Evolutionary conservation across 169 alveolate species (phyloP).

Genomic region (Plasmodium ovale): DNA sequence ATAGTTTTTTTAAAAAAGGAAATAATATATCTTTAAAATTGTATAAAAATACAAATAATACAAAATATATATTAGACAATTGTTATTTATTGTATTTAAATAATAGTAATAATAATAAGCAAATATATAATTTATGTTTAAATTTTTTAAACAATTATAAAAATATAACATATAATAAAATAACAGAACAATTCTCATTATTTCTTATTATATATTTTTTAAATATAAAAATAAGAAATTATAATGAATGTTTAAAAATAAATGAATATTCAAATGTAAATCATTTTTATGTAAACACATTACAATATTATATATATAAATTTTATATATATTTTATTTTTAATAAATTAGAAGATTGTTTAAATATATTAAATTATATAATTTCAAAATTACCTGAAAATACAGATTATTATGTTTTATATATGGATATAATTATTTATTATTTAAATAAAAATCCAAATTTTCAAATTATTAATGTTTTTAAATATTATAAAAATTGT

Average conservation of each 20-base stretch:
- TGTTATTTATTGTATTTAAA: slow-evolving; percentile 39
- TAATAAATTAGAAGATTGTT: background rate
- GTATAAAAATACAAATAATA: slow-evolving; percentile 32
- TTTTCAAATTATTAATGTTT: background rate
- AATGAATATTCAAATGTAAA: slow-evolving; percentile 39
- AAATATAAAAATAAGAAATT: slow-evolving; percentile 62
- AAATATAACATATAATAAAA: slow-evolving; percentile 19
- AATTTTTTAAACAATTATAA: slow-evolving; percentile 53
- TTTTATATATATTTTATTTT: slow-evolving; percentile 29
- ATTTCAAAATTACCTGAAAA: slow-evolving; percentile 51
- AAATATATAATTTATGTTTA: slow-evolving; percentile 36
- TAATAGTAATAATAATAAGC: slow-evolving; percentile 22
- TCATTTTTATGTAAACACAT: slow-evolving; percentile 37
- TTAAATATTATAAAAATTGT: slow-evolving; percentile 33
- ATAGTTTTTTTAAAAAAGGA: slow-evolving; percentile 51
- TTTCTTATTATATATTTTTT: slow-evolving; percentile 39
- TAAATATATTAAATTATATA: background rate
- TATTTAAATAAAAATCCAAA: slow-evolving; percentile 6
- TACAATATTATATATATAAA: slow-evolving; percentile 44
- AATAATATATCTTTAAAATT: slow-evolving; percentile 42
- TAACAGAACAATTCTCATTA: slow-evolving; percentile 60
- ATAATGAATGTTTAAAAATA: slow-evolving; percentile 43
- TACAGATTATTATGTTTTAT: slow-evolving; percentile 40
- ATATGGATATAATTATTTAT: slow-evolving; percentile 47
- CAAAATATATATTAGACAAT: slow-evolving; percentile 38